phyloP scores from a whole-genome alignment of 345 rosid genomes.

The Pugionium dolabratum region DNA sequence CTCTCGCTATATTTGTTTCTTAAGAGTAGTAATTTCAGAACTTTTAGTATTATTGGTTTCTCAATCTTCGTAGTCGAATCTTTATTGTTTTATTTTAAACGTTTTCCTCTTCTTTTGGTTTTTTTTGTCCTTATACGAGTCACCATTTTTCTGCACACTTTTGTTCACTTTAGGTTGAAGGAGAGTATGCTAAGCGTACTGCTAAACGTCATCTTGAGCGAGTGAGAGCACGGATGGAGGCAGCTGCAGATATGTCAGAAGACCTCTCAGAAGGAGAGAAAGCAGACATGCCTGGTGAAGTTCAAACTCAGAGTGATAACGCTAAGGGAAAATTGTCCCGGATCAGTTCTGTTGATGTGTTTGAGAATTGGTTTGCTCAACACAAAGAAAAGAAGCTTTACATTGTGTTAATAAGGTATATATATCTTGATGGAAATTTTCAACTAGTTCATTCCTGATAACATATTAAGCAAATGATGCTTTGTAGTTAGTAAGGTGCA shows the following conservation, averaged over 20 bases:
- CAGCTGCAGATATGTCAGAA: conserved; percentile 76
- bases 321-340: conserved; percentile 52
- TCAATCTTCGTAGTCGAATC: neutral
- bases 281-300: conserved; percentile 55
- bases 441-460: no score
- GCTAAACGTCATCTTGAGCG: conserved; percentile 63
- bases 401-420: conserved; percentile 73
- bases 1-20: no score
- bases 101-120: neutral
- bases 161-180: conserved; percentile 54
- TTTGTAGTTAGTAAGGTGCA: no score
- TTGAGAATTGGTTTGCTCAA: conserved; percentile 68
- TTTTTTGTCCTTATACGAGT: neutral
- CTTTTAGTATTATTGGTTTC: neutral
- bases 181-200: conserved; percentile 57
- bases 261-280: conserved; percentile 78
- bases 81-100: neutral
- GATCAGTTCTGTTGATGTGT: conserved; percentile 59
- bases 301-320: conserved; percentile 55
- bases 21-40: no score
- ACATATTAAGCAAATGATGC: neutral
- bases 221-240: conserved; percentile 72
- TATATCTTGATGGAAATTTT: no score
- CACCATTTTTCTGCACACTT: neutral
- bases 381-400: conserved; percentile 66